phyloP scores from a whole-genome alignment of 83 land plant genomes.

The Thuja plicata region DNA sequence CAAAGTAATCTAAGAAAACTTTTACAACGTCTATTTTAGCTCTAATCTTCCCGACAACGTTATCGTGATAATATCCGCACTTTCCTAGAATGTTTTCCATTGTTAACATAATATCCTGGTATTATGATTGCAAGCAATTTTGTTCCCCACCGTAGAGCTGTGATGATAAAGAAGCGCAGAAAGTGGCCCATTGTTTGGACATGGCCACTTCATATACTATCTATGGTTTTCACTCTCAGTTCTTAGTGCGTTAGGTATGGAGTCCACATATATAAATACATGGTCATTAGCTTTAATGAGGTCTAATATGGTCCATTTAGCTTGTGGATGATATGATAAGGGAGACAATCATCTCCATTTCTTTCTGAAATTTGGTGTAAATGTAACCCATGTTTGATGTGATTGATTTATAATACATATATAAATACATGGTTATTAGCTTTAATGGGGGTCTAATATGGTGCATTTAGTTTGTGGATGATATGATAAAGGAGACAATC shows the following conservation, averaged over 20 bases:
- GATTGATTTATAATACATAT: background rate
- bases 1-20: background rate
- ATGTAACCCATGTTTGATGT: background rate
- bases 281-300: constrained; percentile 4
- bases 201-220: background rate
- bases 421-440: background rate
- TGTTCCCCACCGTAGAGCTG: background rate
- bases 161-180: background rate
- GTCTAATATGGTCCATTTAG: background rate
- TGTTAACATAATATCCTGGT: background rate
- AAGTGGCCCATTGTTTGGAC: background rate
- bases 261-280: background rate
- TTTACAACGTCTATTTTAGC: background rate
- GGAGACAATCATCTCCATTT: background rate
- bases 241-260: constrained; percentile 3
- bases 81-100: background rate
- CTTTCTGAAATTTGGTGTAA: background rate
- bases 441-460: background rate
- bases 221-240: background rate
- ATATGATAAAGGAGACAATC: background rate
- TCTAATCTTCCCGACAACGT: background rate
- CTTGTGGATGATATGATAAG: background rate
- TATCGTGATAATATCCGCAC: background rate
- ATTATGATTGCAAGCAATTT: background rate
- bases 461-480: background rate